Base-by-base conservation (phyloP, 495 filamentous ascomycete species). In the Tuber borchii region DNA sequence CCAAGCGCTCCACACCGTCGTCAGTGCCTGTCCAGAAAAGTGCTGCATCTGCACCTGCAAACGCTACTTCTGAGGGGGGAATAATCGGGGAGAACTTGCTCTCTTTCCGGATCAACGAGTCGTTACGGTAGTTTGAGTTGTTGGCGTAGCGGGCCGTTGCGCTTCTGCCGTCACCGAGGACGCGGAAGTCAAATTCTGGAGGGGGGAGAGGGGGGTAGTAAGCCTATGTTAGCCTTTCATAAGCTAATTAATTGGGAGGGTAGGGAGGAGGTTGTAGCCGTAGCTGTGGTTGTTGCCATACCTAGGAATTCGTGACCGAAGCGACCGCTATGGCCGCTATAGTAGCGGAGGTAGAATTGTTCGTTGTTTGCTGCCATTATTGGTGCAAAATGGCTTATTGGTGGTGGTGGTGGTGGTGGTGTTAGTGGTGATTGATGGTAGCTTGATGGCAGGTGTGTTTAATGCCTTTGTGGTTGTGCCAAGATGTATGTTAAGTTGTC, bases 111-210 rank as follows among this genome's bases (percentile, higher is more conserved):
- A 99, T 98, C 80, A 99, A 86, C 77, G 94, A 97, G 85, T 99
- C 96, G 86, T 98, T 98, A 78, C 96, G 91, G 86, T 99, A 99
- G 85, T 98, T 99, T 72, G 95, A 97, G 85, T 99, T 99, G 87
- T 99, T 99, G 65, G 96, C 96, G 85, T 99, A 99, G 82, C 96
- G 91, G 19, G 95, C 93, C 70, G 93, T 92, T 61, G 96, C 95
- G 83, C 94, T 97, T 68, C 92, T 90, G n/a, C 96, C 96, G 84
- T 99, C 96, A 46, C 92, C 92, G 45, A 97, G 88, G 40, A 92
- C 92, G 71, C 95, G 91, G 82, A 99, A 93, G 85, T 99, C 96
- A 85, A 98, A 99, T 86, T 99, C 95, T 98, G 77, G 75, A 71
- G 46, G 45, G 71, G 73, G 45, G 71, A 72, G 17, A 31, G 16